Evolutionary conservation across 2,329 filamentous ascomycete species (phyloP).

Genomic region (Apiospora aurea): DNA sequence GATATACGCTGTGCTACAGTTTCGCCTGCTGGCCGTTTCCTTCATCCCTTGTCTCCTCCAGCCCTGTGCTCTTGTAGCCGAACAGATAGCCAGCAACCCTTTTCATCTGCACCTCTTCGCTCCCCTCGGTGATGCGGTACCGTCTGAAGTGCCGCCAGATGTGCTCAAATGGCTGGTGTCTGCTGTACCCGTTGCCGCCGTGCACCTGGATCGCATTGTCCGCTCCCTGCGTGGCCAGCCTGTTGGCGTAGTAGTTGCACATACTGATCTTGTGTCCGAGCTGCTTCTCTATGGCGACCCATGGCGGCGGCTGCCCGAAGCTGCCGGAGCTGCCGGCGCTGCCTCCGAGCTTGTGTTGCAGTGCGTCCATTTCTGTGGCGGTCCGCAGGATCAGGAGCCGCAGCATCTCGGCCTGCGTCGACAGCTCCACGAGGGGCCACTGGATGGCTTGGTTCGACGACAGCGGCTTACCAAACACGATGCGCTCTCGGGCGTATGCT

Average conservation of each 20-base stretch:
- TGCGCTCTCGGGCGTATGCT: slow-evolving; percentile 60
- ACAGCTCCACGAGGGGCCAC: slow-evolving; percentile 68
- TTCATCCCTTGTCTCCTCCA: neutral
- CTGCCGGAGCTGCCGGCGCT: slow-evolving; percentile 34
- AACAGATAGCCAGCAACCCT: slow-evolving; percentile 65
- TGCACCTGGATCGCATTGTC: slow-evolving; percentile 69
- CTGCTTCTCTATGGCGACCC: slow-evolving; percentile 61
- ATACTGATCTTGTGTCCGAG: slow-evolving; percentile 69
- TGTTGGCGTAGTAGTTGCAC: slow-evolving; percentile 72
- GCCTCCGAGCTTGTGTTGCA: slow-evolving; percentile 43
- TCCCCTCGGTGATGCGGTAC: slow-evolving; percentile 70
- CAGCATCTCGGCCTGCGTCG: slow-evolving; percentile 69
- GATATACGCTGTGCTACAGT: neutral
- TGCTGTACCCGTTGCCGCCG: slow-evolving; percentile 65
- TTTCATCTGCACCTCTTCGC: slow-evolving; percentile 72
- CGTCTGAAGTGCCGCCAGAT: slow-evolving; percentile 70
- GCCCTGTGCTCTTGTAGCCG: slow-evolving; percentile 33
- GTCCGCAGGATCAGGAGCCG: slow-evolving; percentile 67
- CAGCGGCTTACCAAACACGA: slow-evolving; percentile 63
- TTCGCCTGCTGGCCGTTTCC: neutral
- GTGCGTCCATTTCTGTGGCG: slow-evolving; percentile 66
- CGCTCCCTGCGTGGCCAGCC: slow-evolving; percentile 65
- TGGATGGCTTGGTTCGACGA: slow-evolving; percentile 68
- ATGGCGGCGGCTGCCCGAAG: slow-evolving; percentile 45
- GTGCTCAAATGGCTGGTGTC: slow-evolving; percentile 68